These are phyloP conservation scores for Termitomyces sp. DNA, from an alignment of 768 basidiomycete species.

Conservation along the genomic window DNA sequence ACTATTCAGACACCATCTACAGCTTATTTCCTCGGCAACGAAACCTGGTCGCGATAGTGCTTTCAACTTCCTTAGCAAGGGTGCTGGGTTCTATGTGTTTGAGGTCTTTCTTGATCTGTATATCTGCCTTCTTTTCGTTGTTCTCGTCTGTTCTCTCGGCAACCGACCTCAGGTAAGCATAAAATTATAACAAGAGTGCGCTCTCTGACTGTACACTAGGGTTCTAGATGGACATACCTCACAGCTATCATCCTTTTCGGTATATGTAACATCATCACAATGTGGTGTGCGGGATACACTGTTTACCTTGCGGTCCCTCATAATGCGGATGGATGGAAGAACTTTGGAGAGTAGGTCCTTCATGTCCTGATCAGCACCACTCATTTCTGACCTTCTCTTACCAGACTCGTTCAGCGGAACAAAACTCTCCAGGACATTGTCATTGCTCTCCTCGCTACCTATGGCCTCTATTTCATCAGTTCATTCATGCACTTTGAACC, in stretches of 20 bases:
- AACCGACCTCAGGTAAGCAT: constrained; percentile 70
- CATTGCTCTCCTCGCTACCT: constrained; percentile 74
- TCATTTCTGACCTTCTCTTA: constrained; percentile 1
- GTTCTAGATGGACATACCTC: constrained; percentile 84
- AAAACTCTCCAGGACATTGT: constrained; percentile 81
- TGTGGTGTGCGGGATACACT: constrained; percentile 90
- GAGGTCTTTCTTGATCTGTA: constrained; percentile 82
- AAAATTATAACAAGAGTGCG: constrained; percentile 3
- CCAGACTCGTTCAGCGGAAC: constrained; percentile 61
- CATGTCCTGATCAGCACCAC: neutral
- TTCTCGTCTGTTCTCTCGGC: constrained; percentile 84
- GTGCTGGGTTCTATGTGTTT: constrained; percentile 72
- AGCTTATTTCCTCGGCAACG: constrained; percentile 84
- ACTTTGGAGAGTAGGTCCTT: constrained; percentile 61
- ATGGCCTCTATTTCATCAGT: constrained; percentile 82
- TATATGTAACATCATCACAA: constrained; percentile 71
- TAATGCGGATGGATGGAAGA: constrained; percentile 69
- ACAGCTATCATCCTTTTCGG: constrained; percentile 78
- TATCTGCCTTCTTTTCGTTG: constrained; percentile 80
- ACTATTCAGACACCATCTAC: constrained; percentile 8
- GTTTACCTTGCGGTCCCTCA: constrained; percentile 85
- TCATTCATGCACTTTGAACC: constrained; percentile 91
- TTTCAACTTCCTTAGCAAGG: constrained; percentile 76
- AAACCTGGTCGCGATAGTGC: constrained; percentile 53
- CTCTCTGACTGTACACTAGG: constrained; percentile 34